These are phyloP conservation scores for Balakata baccata DNA, from an alignment of 345 rosid genomes.

Conservation along the genomic window DNA sequence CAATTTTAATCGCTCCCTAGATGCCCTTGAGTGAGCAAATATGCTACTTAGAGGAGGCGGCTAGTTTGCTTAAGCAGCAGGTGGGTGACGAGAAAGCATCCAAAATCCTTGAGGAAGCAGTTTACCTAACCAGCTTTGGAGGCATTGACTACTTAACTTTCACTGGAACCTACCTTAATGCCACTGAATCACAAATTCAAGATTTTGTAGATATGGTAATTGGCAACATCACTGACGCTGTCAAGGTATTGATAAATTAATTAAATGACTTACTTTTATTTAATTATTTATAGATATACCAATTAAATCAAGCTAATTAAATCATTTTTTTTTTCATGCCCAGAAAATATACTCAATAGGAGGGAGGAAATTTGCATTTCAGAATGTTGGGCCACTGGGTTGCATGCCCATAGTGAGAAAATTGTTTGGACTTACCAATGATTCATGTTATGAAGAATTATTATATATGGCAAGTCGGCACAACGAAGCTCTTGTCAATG, in stretches of 20 bases:
- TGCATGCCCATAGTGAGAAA: not conserved
- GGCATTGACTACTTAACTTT: conserved; percentile 18
- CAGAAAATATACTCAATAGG: conserved; percentile 19
- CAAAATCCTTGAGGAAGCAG: conserved; percentile 1
- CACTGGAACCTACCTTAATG: not conserved
- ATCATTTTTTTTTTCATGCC: not conserved
- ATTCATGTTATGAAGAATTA: not conserved
- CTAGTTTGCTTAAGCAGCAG: not conserved
- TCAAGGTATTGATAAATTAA: not conserved
- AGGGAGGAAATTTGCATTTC: conserved; percentile 22
- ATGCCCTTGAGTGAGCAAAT: conserved; percentile 5
- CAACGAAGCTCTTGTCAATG: not conserved
- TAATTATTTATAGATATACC: too few relatives aligned
- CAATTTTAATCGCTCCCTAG: not conserved
- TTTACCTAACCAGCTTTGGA: conserved; percentile 29
- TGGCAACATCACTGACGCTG: not conserved
- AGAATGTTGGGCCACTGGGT: conserved; percentile 18
- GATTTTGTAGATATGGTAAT: not conserved
- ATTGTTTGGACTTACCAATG: not conserved
- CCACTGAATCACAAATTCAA: not conserved
- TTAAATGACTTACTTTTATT: not conserved
- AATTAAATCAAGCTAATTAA: too few relatives aligned
- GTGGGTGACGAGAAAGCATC: conserved; percentile 9
- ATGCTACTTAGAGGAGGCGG: conserved; percentile 23
- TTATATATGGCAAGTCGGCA: not conserved